phyloP scores from a whole-genome alignment of 208 protist species.

The Acanthamoeba triangularis region DNA sequence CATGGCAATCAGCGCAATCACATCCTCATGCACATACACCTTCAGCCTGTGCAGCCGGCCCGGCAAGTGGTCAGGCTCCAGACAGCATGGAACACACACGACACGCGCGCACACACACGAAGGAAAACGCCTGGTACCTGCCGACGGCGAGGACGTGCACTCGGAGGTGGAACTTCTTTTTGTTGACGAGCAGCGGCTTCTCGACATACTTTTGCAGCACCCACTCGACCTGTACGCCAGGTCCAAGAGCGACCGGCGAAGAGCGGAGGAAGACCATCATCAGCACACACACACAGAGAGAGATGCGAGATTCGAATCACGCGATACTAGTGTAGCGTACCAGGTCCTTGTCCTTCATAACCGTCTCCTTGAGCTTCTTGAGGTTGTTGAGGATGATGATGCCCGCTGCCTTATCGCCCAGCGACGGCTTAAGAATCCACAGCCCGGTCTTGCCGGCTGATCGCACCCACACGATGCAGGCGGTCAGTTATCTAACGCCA shows the following conservation, averaged over 20 bases:
- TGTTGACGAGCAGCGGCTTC: conserved; percentile 45
- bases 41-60: not conserved
- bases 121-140: too few species aligned
- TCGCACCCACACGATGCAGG: not conserved
- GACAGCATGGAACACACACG: not conserved
- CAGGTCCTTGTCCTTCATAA: conserved; percentile 11
- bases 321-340: not conserved
- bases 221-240: conserved; percentile 32
- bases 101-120: not conserved
- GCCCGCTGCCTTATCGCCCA: conserved; percentile 39
- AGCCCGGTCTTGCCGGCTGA: conserved; percentile 25
- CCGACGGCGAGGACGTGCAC: conserved; percentile 55
- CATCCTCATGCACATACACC: conserved; percentile 69
- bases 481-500: too few species aligned
- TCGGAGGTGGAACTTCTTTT: conserved; percentile 69
- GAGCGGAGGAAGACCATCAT: too few species aligned
- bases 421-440: conserved; percentile 45
- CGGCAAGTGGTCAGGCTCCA: too few species aligned
- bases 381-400: conserved; percentile 58
- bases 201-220: conserved; percentile 69
- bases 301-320: too few species aligned
- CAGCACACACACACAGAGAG: too few species aligned
- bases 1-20: conserved; percentile 49
- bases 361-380: conserved; percentile 40
- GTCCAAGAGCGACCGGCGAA: not conserved